Base-by-base conservation (phyloP, 805 yeast species). In the Blastobotrys chiropterorum region DNA sequence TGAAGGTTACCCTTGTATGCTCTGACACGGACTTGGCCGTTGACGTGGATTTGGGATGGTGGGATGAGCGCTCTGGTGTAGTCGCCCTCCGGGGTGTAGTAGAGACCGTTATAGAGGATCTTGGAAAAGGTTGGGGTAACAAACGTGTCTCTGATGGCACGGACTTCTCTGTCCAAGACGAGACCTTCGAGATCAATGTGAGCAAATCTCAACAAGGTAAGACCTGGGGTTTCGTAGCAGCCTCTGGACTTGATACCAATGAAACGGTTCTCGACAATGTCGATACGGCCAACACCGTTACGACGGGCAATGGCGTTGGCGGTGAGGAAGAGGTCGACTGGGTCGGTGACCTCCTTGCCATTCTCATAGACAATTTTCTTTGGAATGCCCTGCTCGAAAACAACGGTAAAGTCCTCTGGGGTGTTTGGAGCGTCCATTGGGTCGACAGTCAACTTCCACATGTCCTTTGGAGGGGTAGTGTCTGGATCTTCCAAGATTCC, bases 201-300 rank as follows among this genome's bases (percentile, higher is more conserved):
- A 46, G 98, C 87, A 52, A 81, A 72, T 81, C 99, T 89, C 73
- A 94, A 83, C 56, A 94, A 70, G 56, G 99, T 92, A 65, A 94
- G 82, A 72, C 98, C 99, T 61, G 99, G 99, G 58, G 98, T 95
- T 76, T 94, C 99, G 77, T 94, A 94, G 79, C 99, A 94, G 54
- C 99, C 99, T 80, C 99, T 89, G 58, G 98, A 90, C 74, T 94
- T 94, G 72, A 94, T 86, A 72, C 98, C 98, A 67, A 94, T 94
- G 73, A 94, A 94, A 79, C 99, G 90, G 80, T 94, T 89, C 77
- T 94, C 99, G 60, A 94, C 99, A 67, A 94, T 94, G 76, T 94
- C 99, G 70, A 94, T 86, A 80, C 99, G 90, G 72, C 99, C 99
- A 56, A 94, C 97, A 79, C 99, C 99, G 71, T 94, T 90, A 78